Base-by-base conservation (phyloP, 441 rosid species). In the Adansonia grandidieri region DNA sequence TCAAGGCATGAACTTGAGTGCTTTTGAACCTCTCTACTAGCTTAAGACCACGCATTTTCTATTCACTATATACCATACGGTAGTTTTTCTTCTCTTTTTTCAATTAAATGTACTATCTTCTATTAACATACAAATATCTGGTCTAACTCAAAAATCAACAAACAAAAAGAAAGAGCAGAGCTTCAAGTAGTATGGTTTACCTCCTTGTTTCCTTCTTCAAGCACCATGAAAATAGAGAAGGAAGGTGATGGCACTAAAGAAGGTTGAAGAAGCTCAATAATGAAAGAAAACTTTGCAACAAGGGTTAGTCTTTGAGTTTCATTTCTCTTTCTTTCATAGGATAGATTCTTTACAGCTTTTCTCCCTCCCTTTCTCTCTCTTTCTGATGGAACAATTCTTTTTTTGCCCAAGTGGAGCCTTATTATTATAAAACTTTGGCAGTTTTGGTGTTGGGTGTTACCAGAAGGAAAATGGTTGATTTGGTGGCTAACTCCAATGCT, bases 1-100 rank as follows among this genome's bases (percentile, higher is more conserved):
- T 84, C 60, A 91, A 79, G 73, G 96, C 92, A 73, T 91, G 92
- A 68, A 94, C 87, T 82, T 92, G 99, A 37, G 89, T 80, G 80
- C 93, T 85, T 80, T 91, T 94, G 73, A 91, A 90, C 72, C 86
- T 91, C 66, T 96, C 99, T 3, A 89, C 71, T 62, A 91, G 80
- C 82, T 94, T 94, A 28, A 89, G 62, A 76, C 87, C 86, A 11
- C 88, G 90, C 97, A 94, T 95, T 82, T 81, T 71, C 76, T 60
- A 42, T 74, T 42, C 70, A 69, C 68, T 67, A 64, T 66, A 63
- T 44, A 56, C 51, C 32, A 57, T 71, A 53, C 5, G 63, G 2
- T 48, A 13, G 11, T 20, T 19, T 69, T 47, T 14, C 73, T 56
- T 54, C 75, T 32, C 28, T 37, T 9, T 24, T 37, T 2, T 17